A percentile compares a stretch with the other conserved stretches of the same genome.
phyloP scores from a whole-genome alignment of 352 stramenopile species.

The Thalassiosira sp. region DNA sequence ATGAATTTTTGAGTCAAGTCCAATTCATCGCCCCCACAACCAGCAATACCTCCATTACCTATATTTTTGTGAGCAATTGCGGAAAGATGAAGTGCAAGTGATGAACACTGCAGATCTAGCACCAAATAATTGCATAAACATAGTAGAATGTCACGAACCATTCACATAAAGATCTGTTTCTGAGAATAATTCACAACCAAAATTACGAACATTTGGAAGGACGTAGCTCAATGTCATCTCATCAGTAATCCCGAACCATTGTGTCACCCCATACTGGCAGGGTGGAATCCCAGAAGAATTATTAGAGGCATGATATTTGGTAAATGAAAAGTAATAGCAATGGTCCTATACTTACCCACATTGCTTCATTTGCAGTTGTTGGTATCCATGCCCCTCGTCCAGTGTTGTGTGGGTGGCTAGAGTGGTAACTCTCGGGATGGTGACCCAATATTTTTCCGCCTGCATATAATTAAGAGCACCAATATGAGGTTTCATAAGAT shows the following conservation, averaged over 20 bases:
- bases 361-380: constrained; percentile 37
- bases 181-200: constrained; percentile 51
- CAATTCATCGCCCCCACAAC: constrained; percentile 37
- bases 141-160: not conserved
- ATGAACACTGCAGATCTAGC: not conserved
- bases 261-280: constrained; percentile 23
- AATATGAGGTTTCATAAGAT: not conserved
- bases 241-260: constrained; percentile 59
- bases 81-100: not conserved
- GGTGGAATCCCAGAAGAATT: not conserved
- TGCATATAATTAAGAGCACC: not conserved
- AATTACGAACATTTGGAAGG: constrained; percentile 48
- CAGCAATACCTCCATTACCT: constrained; percentile 7
- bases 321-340: not conserved
- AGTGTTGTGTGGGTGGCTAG: constrained; percentile 15
- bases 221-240: constrained; percentile 39
- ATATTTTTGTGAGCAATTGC: no score
- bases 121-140: not conserved
- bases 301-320: not conserved
- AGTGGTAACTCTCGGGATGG: constrained; percentile 60
- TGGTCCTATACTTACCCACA: constrained; percentile 27
- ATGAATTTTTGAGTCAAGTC: constrained; percentile 30
- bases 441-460: constrained; percentile 65
- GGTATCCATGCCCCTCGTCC: constrained; percentile 43
- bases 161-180: constrained; percentile 39